Base-by-base conservation (phyloP, 345 rosid genomes). In the Erysimum cheiranthoides region DNA sequence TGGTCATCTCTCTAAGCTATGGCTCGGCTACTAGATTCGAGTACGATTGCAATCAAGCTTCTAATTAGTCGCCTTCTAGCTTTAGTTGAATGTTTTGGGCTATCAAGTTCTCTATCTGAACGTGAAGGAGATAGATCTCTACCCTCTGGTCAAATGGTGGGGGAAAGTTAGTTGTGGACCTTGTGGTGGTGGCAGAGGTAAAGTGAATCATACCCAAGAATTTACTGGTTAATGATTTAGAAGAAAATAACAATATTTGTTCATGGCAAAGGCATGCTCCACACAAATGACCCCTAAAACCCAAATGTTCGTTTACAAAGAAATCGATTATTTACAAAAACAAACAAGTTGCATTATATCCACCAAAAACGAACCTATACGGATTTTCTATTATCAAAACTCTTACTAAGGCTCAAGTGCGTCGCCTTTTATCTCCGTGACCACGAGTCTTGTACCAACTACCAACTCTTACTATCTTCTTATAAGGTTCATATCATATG, bases 361-460 rank as follows among this genome's bases (percentile, higher is more conserved):
- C 9, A 52, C 14, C 56, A 8, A 52, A 71, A 73, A 54, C 30
- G 5, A 58, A 28, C 16, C 4, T 53, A 18, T 4, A 73, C 6
- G 10, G 56, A 16, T 16, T 46, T 54, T 17, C 38, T 68, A 50
- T 43, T 2, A 68, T 42, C 64, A 76, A 76, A 76, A 76, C 51
- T 68, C 57, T 75, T 60, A 61, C 62, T 75, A 18, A 14, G 36
- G 51, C 61, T 31, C 34, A 36, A 21, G 0, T 64, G 57, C n/a
- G 43, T 32, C 43, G 28, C 62, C 27, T 38, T 61, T 72, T 11
- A 47, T 60, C 27, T 32, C 16, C 28, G 3, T 51, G 16, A 45
- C 77, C 57, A 73, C 56, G 70, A 73, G 38, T 21, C 16, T n/a
- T 43, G 56, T 74, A 66, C 77, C 46, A 62, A 13, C 17, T 32